Conservation (phyloP, 768 basidiomycete genomes). For the Boletus eberwhitei region DNA sequence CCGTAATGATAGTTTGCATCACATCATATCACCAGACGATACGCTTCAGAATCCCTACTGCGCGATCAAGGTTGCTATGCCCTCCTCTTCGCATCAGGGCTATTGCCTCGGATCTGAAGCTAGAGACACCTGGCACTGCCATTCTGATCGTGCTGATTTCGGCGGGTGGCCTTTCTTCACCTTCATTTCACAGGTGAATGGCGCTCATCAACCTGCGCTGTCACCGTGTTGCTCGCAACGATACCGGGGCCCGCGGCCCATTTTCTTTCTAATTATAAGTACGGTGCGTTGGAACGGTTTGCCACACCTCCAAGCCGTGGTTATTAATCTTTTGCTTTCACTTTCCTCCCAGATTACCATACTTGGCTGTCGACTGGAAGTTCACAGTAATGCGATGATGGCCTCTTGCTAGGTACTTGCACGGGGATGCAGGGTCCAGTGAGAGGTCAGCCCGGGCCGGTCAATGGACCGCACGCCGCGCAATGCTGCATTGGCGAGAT, state of each 20-base stretch:
- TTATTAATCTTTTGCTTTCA: not conserved
- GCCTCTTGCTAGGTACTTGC: not conserved
- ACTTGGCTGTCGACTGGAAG: not conserved
- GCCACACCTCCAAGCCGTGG: not conserved
- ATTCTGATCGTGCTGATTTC: not conserved
- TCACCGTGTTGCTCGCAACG: not conserved
- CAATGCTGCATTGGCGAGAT: not conserved
- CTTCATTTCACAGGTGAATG: not conserved
- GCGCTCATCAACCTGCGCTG: not conserved
- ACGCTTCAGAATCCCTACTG: not conserved
- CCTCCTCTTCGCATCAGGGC: not conserved
- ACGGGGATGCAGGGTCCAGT: not conserved
- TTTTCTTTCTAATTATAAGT: not conserved
- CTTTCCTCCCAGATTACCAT: not conserved
- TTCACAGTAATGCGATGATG: not conserved
- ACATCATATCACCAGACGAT: not conserved
- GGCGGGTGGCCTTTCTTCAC: not conserved
- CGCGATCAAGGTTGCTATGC: not conserved
- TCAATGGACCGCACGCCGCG: not conserved
- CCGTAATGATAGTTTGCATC: not conserved
- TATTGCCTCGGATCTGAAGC: not conserved
- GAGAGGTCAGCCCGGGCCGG: not conserved
- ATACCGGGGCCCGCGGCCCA: not conserved
- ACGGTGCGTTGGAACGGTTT: not conserved
- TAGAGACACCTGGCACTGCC: not conserved